phyloP scores from a whole-genome alignment of 208 protist genomes.

The Plasmodiophora brassicae region DNA sequence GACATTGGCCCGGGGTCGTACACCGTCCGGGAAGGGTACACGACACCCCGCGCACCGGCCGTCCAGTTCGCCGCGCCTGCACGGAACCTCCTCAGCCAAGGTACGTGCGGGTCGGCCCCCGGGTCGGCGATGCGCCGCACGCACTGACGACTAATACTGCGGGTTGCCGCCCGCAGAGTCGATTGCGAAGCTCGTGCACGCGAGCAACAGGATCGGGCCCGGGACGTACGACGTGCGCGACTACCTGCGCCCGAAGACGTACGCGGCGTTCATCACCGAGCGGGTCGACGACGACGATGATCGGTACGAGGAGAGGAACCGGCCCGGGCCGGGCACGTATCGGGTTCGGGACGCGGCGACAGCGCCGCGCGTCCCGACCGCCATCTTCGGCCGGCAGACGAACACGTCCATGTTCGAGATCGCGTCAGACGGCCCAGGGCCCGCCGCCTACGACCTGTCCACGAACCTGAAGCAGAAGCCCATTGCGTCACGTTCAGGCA shows the following conservation, averaged over 20 bases:
- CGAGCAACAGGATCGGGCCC: not conserved
- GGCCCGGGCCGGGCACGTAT: not conserved
- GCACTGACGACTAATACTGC: not conserved
- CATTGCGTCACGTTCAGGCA: not conserved
- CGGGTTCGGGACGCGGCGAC: not conserved
- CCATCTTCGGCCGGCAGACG: not conserved
- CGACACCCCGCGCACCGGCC: not conserved
- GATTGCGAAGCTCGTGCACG: not conserved
- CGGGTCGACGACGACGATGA: not conserved
- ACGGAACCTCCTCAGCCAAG: not conserved
- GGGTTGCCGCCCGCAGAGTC: not conserved
- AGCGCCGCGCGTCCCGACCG: not conserved
- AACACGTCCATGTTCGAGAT: not conserved
- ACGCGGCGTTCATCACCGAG: not conserved
- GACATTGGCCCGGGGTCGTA: not conserved
- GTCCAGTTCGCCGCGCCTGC: not conserved
- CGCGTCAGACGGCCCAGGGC: not conserved
- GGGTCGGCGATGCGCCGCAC: not conserved
- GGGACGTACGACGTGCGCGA: not conserved
- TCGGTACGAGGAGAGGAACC: not conserved
- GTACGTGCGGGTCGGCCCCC: too few relatives aligned
- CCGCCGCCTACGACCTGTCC: not conserved
- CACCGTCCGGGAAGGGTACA: not conserved
- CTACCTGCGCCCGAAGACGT: not conserved
- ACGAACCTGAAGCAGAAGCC: not conserved